These are phyloP conservation scores for Colletotrichum godetiae DNA, from an alignment of 2,329 filamentous ascomycete species.

Conservation along the genomic window DNA sequence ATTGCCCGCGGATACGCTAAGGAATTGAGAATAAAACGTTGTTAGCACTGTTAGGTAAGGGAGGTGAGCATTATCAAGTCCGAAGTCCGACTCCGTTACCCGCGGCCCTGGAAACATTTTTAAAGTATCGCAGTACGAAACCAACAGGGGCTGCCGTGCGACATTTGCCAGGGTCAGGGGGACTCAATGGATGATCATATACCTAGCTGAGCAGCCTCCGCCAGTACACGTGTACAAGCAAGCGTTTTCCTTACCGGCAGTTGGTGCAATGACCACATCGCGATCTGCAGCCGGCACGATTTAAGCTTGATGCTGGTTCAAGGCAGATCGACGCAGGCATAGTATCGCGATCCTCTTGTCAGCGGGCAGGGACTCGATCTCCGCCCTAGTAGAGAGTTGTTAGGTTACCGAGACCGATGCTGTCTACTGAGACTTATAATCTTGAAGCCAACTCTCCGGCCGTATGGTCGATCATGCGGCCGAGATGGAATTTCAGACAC, in stretches of 20 bases:
- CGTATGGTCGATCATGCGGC: background rate
- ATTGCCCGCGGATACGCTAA: background rate
- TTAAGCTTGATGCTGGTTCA: constrained; percentile 20
- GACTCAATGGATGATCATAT: constrained; percentile 9
- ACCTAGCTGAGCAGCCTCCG: background rate
- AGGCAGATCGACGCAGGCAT: constrained; percentile 14
- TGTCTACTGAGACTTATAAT: background rate
- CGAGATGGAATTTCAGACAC: too few species aligned
- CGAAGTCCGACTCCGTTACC: background rate
- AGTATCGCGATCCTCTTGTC: background rate
- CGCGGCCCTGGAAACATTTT: background rate
- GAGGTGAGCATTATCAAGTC: background rate
- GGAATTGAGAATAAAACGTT: background rate
- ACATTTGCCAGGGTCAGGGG: background rate
- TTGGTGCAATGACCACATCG: background rate
- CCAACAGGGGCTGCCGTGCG: background rate
- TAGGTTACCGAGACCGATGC: background rate
- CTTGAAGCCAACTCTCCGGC: background rate
- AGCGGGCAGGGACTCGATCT: background rate
- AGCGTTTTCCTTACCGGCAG: background rate
- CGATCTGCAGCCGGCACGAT: background rate
- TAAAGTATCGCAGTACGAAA: background rate
- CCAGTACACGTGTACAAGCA: background rate
- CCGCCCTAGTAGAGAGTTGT: background rate
- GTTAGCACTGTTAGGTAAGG: background rate